Evolutionary conservation across 164 flowering plant genomes (phyloP), one percentile per base, ranked within the genome.

Genomic region (Nymphaea colorata): DNA sequence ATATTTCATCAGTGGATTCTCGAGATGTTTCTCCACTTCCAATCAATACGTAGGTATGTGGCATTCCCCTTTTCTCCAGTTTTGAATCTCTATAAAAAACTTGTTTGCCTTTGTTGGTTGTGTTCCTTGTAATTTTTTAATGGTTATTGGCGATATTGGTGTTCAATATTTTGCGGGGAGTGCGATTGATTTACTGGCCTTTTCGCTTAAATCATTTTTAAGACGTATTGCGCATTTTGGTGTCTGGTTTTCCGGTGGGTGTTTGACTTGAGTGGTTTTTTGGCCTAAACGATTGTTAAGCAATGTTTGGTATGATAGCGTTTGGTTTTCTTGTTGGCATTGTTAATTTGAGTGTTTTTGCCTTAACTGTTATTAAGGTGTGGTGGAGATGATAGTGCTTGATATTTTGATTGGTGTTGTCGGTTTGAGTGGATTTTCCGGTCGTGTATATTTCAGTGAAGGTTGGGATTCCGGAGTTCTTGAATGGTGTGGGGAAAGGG

Each of bases 391-490:
- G 3, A 47, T 47, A 5, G 2, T 47, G 7, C 5, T 47, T 47
- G 55, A 6, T 47, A 47, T 47, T 6, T 47, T 47, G 11, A 47
- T 47, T 14, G 2, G 55, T 3, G 7, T 47, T 47, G 11, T 47
- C 3, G 55, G 12, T 47, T 47, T 47, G 55, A 47, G 12, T 4
- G 55, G 12, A 2, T 47, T 47, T 47, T 47, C 55, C 3, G 55
- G 7, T 47, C 3, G 55, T 47, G 7, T 7, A 36, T n/a, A 25
- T 76, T 76, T 76, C 85, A 93, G 96, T 76, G 78, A 90, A 93
- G 76, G 96, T 90, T 42, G 96, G 96, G 57, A 88, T 93, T 69
- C 90, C 91, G 5, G 98, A 90, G 76, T 93, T 93, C 64, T 66
- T 93, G 77, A 85, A 65, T n/a, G 95, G 95, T 59, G 76, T 90